These are phyloP conservation scores for Pleurotus djamor DNA, from an alignment of 768 basidiomycete genomes.

Conservation along the genomic window DNA sequence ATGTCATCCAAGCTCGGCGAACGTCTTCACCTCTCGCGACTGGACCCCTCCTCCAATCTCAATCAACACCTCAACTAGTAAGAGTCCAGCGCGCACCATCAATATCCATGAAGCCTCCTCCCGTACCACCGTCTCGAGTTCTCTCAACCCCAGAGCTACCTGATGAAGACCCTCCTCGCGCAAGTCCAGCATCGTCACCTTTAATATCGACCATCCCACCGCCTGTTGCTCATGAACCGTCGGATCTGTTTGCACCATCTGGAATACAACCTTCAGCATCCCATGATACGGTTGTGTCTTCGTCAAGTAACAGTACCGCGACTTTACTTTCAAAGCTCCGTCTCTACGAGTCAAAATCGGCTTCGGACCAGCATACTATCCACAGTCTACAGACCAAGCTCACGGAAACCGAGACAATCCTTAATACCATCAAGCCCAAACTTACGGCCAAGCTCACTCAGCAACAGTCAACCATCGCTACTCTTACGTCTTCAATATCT, in stretches of 20 bases:
- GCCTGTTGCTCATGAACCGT: not conserved
- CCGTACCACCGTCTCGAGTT: not conserved
- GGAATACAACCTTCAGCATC: not conserved
- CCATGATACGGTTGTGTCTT: conserved; percentile 5
- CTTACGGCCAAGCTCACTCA: conserved; percentile 84
- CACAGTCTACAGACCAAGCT: conserved; percentile 85
- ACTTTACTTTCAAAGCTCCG: conserved; percentile 52
- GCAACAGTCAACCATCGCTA: conserved; percentile 39
- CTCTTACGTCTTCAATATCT: conserved; percentile 2
- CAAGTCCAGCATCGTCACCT: not conserved
- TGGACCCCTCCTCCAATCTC: not conserved
- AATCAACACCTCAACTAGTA: not conserved
- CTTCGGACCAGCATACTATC: conserved; percentile 82
- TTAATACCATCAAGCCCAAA: conserved; percentile 84
- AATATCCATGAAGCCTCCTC: conserved; percentile 2
- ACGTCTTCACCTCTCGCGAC: conserved; percentile 5
- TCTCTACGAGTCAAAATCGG: conserved; percentile 82
- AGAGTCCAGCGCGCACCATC: conserved; percentile 1
- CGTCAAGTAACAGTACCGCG: conserved; percentile 1
- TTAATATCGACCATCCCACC: not conserved
- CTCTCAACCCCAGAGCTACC: not conserved
- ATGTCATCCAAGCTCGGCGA: not conserved
- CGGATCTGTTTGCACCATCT: not conserved
- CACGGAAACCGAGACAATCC: conserved; percentile 72
- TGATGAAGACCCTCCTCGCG: not conserved